Conservation (phyloP, 2,329 filamentous ascomycete species). For the Xylariomycetidae sp. region DNA sequence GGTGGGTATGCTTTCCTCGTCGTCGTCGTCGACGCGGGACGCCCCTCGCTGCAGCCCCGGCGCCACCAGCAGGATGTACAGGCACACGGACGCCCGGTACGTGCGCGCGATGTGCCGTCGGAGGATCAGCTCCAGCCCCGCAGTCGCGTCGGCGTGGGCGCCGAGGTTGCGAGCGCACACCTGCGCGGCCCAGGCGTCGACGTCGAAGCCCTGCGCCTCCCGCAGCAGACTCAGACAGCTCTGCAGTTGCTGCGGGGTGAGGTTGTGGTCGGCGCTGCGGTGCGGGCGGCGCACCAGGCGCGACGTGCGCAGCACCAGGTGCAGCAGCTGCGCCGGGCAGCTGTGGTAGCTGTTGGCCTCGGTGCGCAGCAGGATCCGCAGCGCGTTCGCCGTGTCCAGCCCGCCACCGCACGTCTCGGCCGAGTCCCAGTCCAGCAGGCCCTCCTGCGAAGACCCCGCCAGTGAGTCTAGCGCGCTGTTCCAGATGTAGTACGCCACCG, state of each 20-base stretch:
- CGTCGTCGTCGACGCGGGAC: conserved; percentile 5
- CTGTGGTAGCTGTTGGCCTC: conserved; percentile 26
- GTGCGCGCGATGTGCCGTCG: conserved; percentile 39
- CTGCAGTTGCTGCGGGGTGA: conserved; percentile 29
- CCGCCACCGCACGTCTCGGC: conserved; percentile 27
- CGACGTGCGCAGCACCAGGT: conserved; percentile 39
- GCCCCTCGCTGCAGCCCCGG: conserved; percentile 17
- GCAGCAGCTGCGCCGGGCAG: conserved; percentile 32
- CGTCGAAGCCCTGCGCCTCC: conserved; percentile 36
- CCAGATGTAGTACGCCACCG: conserved; percentile 29
- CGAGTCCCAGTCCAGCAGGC: conserved; percentile 22
- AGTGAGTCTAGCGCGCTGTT: conserved; percentile 28
- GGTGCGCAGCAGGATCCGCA: conserved; percentile 20
- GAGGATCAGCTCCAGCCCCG: conserved; percentile 31
- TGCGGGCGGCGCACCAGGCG: conserved; percentile 34
- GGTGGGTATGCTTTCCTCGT: conserved; percentile 16
- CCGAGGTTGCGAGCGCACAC: conserved; percentile 28
- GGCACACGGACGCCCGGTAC: conserved; percentile 40
- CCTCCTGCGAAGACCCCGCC: conserved; percentile 30
- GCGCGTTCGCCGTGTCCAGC: conserved; percentile 15
- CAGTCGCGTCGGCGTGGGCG: conserved; percentile 21
- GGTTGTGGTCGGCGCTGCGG: conserved; percentile 16
- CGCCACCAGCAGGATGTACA: conserved; percentile 38
- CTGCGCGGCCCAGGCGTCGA: conserved; percentile 34
- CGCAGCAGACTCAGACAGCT: conserved; percentile 33